These are phyloP conservation scores for Tetracladium marchalianum DNA, from an alignment of 495 filamentous ascomycete species.

Conservation along the genomic window DNA sequence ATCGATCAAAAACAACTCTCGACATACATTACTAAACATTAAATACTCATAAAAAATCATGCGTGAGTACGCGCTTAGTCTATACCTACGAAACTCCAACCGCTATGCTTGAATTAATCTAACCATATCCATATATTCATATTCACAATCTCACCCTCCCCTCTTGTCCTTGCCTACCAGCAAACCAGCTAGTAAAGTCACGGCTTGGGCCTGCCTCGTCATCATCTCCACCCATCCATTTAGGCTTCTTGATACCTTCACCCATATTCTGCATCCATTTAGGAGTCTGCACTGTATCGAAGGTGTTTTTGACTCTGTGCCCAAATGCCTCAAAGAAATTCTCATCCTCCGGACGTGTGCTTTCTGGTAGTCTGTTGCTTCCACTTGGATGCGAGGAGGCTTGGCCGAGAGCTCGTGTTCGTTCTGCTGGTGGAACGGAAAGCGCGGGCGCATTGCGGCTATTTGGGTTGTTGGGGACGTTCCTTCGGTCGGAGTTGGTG, in stretches of 20 bases:
- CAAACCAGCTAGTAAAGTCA: conserved; percentile 22
- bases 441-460: conserved; percentile 15
- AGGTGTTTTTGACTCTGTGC: conserved; percentile 80
- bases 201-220: conserved; percentile 16
- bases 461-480: conserved; percentile 17
- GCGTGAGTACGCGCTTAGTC: conserved; percentile 7
- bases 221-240: conserved; percentile 67
- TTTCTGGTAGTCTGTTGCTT: conserved; percentile 5
- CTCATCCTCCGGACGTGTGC: conserved; percentile 53
- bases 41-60: conserved; percentile 1
- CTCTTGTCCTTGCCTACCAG: conserved; percentile 13
- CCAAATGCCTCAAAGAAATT: conserved; percentile 75
- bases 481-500: conserved; percentile 11
- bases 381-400: conserved; percentile 3
- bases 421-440: conserved; percentile 12
- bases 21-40: background rate
- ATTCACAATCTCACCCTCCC: conserved; percentile 17
- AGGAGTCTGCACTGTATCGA: conserved; percentile 75
- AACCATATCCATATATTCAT: background rate
- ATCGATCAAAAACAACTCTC: too few species aligned
- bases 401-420: conserved; percentile 9
- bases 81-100: conserved; percentile 13
- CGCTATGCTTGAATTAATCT: conserved; percentile 12
- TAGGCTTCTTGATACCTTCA: conserved; percentile 60
- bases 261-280: conserved; percentile 65